These are phyloP conservation scores for Epithemia pelagica DNA, from an alignment of 108 stramenopile genomes.

Conservation along the genomic window DNA sequence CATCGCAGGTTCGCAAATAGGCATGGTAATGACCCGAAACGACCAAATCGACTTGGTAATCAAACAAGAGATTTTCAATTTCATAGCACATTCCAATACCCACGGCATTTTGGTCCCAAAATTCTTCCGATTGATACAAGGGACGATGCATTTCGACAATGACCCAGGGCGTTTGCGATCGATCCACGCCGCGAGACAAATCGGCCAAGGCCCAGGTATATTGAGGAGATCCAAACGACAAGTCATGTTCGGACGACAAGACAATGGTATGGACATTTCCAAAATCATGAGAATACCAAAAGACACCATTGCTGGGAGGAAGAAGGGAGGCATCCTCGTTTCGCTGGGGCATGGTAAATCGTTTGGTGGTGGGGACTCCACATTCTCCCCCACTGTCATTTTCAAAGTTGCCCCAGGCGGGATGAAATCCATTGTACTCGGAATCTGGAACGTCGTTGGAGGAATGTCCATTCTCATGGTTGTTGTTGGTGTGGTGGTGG, in stretches of 20 bases:
- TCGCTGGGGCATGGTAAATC: conserved; percentile 55
- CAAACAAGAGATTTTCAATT: conserved; percentile 61
- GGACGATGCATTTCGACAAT: conserved; percentile 76
- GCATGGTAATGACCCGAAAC: conserved; percentile 74
- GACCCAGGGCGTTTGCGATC: conserved; percentile 73
- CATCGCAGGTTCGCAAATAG: conserved; percentile 63
- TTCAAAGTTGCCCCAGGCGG: conserved; percentile 54
- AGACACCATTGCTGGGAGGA: conserved; percentile 57
- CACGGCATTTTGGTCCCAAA: conserved; percentile 35
- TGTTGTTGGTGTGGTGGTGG: conserved; percentile 12
- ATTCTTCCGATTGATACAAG: conserved; percentile 46
- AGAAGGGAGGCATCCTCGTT: not conserved
- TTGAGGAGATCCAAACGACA: conserved; percentile 56
- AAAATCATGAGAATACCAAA: conserved; percentile 69
- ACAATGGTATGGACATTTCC: conserved; percentile 56
- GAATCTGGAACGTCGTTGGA: too few relatives aligned
- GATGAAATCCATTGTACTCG: conserved; percentile 33
- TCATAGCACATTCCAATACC: conserved; percentile 45
- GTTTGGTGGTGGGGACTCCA: conserved; percentile 55
- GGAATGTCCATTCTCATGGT: not conserved
- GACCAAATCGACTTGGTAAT: conserved; percentile 61
- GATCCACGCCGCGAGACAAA: conserved; percentile 39
- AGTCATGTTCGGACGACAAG: conserved; percentile 62
- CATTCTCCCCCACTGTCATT: conserved; percentile 71
- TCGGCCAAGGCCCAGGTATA: conserved; percentile 52